phyloP scores from a whole-genome alignment of 371 early-diverging fungal species.

The Mortierella sp. region DNA sequence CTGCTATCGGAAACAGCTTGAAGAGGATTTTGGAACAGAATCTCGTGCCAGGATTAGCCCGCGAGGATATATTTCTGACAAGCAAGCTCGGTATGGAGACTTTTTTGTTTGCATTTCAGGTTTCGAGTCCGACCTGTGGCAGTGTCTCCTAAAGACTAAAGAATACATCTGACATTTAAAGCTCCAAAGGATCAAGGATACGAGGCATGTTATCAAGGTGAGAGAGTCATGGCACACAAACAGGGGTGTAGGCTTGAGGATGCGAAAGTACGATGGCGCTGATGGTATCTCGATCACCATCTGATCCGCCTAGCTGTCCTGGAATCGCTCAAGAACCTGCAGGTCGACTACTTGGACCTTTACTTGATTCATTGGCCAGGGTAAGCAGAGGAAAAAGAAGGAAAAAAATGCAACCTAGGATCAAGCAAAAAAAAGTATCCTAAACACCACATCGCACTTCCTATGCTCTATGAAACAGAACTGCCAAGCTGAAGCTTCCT shows the following conservation, averaged over 20 bases:
- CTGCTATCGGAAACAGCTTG: conserved; percentile 77
- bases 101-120: neutral
- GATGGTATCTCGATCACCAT: too few species aligned
- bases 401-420: too few species aligned
- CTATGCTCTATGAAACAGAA: conserved; percentile 20
- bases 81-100: conserved; percentile 84
- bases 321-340: conserved; percentile 69
- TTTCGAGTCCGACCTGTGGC: too few species aligned
- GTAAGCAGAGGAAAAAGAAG: conserved; percentile 14
- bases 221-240: too few species aligned
- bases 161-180: too few species aligned
- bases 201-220: conserved; percentile 71
- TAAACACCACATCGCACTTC: neutral
- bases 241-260: neutral
- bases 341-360: conserved; percentile 83
- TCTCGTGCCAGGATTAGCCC: conserved; percentile 61
- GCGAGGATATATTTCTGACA: conserved; percentile 94
- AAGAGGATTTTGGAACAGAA: conserved; percentile 68
- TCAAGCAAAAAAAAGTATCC: too few species aligned
- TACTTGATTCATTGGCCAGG: conserved; percentile 95
- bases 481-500: conserved; percentile 58
- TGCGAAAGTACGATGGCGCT: too few species aligned
- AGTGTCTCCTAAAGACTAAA: too few species aligned
- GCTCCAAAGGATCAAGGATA: conserved; percentile 88
- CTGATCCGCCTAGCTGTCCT: conserved; percentile 56